Base-by-base conservation (phyloP, 2,329 filamentous ascomycete genomes). In the Trichoderma cornu-damae region DNA sequence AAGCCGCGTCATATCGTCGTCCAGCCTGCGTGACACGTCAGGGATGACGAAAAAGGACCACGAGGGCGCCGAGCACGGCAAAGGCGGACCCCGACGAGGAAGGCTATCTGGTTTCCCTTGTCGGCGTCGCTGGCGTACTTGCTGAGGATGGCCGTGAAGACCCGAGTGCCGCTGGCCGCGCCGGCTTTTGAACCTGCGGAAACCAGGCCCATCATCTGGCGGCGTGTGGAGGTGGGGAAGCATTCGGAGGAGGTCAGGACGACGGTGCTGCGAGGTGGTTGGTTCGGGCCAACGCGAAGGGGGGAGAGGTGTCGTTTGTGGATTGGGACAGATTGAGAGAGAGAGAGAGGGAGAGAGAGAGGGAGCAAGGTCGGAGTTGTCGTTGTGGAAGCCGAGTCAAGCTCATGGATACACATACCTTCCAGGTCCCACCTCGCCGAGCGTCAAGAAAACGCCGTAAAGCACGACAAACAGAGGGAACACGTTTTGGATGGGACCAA, bases 351-450 rank as follows among this genome's bases (percentile, higher is more conserved):
- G n/a, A n/a, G n/a, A n/a, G n/a, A 30, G 28, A 8, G 7, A 32
- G 24, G 3, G 9, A 3, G 16, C 2, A 28, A 11, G 6, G 4
- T 16, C 14, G 5, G 2, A 9, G 24, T 51, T 42, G 26, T n/a
- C n/a, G n/a, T n/a, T n/a, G 14, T 6, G 1, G 8, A 1, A 4
- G n/a, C 4, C 12, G 4, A 49, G n/a, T n/a, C n/a, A n/a, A n/a
- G n/a, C n/a, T n/a, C n/a, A n/a, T n/a, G n/a, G n/a, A n/a, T n/a
- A n/a, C 62, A 43, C 49, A 55, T 66, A 69, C 63, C 73, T 76
- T 60, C 78, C 78, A 2, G 79, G 79, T 0, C 78, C 79, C 48
- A 81, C 73, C 59, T 80, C 77, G 0, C 78, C 77, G 0, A 79
- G 64, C 0, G 73, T 74, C 28, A 76, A 65, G 62, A 81, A 80